Evolutionary conservation across 2,329 filamentous ascomycete genomes (phyloP), one percentile per base, ranked within the genome.

Genomic region (Botrytis fragariae): DNA sequence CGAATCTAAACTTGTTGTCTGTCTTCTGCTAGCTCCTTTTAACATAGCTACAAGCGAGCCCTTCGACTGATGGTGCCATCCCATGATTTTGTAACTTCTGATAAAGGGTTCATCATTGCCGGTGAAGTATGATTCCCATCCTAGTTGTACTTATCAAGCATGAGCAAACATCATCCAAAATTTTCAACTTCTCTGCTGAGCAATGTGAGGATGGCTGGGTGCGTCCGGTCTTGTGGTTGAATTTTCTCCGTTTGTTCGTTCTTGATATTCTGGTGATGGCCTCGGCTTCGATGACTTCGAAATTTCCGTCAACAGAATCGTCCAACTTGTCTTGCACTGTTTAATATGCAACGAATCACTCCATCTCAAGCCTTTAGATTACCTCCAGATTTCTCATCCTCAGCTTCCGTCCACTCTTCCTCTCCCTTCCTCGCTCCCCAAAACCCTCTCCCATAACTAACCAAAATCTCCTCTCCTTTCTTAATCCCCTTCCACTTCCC

Each of bases 381-480:
- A 69, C 32, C 71, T 73, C 69, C 37, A 62, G 18, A 14, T 16
- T 6, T 14, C 44, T 44, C 51, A 59, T 45, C 12, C 22, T 37
- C 12, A 39, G 4, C 14, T 25, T 71, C 39, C 14, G 8, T 29
- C 44, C 51, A 51, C 1, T 54, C 61, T 16, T 32, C 70, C 29
- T 73, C 74, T 18, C 51, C 82, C 77, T 81, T 85, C 80, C 83
- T 85, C 79, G 83, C 84, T 32, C 84, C 83, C 89, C 90, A 92
- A 76, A 92, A 59, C 42, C 74, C 32, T 48, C 82, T 77, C 81
- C 85, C 81, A 83, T 85, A 80, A 83, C 84, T 45, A 83, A 83
- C 89, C 90, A 92, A 76, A 92, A 91, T 0, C 90, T 90, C 80
- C 89, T 91, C 9, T 89, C 90, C 78, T 92, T 91, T 76, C 88